Conservation (phyloP, 2,329 filamentous ascomycete genomes). For the Exophiala sp. region DNA sequence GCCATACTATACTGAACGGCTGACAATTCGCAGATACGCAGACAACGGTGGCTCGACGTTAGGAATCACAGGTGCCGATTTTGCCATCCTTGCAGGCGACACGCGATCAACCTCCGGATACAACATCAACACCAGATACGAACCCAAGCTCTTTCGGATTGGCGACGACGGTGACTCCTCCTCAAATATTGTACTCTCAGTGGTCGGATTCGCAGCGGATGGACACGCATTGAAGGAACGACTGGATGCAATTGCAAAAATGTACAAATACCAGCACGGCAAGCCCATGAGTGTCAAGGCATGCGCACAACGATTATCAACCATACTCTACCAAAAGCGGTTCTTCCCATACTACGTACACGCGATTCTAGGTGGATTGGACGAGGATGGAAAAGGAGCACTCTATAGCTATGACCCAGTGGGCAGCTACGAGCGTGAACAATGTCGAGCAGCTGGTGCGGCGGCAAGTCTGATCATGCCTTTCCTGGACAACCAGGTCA, state of each 20-base stretch:
- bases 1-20: neutral
- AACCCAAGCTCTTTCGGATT: constrained; percentile 95
- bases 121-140: constrained; percentile 96
- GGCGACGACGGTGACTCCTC: constrained; percentile 78
- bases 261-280: constrained; percentile 97
- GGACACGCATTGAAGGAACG: constrained; percentile 91
- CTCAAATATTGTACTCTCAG: constrained; percentile 82
- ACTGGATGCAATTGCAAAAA: constrained; percentile 91
- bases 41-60: constrained; percentile 97
- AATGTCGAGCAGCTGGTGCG: constrained; percentile 89
- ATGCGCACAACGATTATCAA: constrained; percentile 90
- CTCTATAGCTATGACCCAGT: constrained; percentile 98
- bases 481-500: constrained; percentile 98
- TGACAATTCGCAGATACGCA: constrained; percentile 61
- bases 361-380: constrained; percentile 87
- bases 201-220: constrained; percentile 94
- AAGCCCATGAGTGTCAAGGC: constrained; percentile 94
- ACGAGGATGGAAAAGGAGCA: constrained; percentile 90
- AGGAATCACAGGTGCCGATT: constrained; percentile 89
- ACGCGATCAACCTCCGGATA: constrained; percentile 94
- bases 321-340: constrained; percentile 93
- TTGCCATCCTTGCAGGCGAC: constrained; percentile 95
- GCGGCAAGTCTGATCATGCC: constrained; percentile 96
- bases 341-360: constrained; percentile 99
- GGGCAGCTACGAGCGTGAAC: constrained; percentile 94